Conservation (phyloP, 345 rosid genomes). For the Brassica cretica region DNA sequence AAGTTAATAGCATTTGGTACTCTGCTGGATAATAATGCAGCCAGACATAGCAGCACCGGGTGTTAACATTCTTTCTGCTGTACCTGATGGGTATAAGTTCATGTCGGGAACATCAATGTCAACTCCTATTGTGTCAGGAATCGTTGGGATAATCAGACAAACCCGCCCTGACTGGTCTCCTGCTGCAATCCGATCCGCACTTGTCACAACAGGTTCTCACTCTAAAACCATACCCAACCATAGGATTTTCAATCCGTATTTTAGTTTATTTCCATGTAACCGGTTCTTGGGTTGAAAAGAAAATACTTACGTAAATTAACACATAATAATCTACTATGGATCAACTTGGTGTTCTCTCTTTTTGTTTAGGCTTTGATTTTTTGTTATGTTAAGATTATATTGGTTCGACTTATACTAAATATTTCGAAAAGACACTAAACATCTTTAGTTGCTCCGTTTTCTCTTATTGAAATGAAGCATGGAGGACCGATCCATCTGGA, state of each 20-base stretch:
- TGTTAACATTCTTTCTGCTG: slow-evolving; percentile 43
- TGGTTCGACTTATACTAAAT: not conserved
- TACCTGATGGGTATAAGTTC: slow-evolving; percentile 15
- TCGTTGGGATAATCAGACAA: slow-evolving; percentile 45
- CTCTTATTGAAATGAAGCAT: slow-evolving; percentile 25
- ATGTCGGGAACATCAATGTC: slow-evolving; percentile 52
- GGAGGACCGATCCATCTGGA: slow-evolving; percentile 49
- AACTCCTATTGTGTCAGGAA: slow-evolving; percentile 45
- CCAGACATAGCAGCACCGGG: slow-evolving; percentile 58
- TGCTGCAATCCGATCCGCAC: slow-evolving; percentile 50
- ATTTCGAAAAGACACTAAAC: slow-evolving; percentile 1
- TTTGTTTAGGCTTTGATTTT: not conserved
- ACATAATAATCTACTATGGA: not conserved
- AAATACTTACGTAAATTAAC: not conserved
- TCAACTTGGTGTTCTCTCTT: not conserved
- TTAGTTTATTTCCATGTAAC: not conserved
- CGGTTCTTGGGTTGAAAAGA: not conserved
- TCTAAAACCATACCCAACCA: not conserved
- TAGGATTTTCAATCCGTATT: not conserved
- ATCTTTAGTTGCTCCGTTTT: not conserved
- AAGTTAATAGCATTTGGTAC: not conserved
- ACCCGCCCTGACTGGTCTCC: slow-evolving; percentile 49
- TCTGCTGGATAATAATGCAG: slow-evolving; percentile 27
- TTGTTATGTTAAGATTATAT: not conserved
- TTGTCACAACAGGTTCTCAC: slow-evolving; percentile 50